Conservation (phyloP, 345 rosid species). For the Carallia brachiata region DNA sequence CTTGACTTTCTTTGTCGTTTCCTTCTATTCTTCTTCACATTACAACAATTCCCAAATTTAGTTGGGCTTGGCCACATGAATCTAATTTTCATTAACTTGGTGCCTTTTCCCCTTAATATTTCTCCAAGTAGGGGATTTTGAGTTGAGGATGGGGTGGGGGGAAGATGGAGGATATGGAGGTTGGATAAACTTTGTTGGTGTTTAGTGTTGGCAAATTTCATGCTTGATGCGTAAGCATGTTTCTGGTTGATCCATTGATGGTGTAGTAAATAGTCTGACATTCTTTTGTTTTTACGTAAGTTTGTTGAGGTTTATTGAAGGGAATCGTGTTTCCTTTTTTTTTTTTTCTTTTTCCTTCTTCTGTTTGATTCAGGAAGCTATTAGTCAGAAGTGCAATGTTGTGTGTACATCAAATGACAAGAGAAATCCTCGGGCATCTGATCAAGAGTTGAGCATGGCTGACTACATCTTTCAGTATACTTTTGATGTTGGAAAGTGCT, state of each 20-base stretch:
- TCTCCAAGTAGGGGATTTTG: too few relatives aligned
- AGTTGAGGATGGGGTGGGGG: too few relatives aligned
- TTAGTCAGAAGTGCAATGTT: conserved; percentile 49
- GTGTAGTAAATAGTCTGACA: background rate
- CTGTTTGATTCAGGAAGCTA: conserved; percentile 34
- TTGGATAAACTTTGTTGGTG: background rate
- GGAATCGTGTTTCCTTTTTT: background rate
- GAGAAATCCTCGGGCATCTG: conserved; percentile 43
- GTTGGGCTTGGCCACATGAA: too few relatives aligned
- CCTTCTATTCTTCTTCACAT: too few relatives aligned
- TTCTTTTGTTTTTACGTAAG: too few relatives aligned
- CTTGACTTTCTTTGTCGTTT: too few relatives aligned
- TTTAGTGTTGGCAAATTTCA: background rate
- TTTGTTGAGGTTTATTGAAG: too few relatives aligned
- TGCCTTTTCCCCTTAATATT: too few relatives aligned
- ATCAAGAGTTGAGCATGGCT: conserved; percentile 31
- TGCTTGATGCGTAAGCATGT: background rate
- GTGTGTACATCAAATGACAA: conserved; percentile 40
- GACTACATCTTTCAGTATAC: conserved; percentile 42
- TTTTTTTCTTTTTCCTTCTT: too few relatives aligned
- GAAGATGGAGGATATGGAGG: too few relatives aligned
- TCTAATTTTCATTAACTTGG: too few relatives aligned
- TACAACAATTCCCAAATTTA: too few relatives aligned
- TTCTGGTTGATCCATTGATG: background rate
- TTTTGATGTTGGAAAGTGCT: conserved; percentile 42